A percentile compares a stretch with the other conserved stretches of the same genome.
phyloP scores from a whole-genome alignment of 2,329 filamentous ascomycete genomes.

The Elsinoe ampelina region DNA sequence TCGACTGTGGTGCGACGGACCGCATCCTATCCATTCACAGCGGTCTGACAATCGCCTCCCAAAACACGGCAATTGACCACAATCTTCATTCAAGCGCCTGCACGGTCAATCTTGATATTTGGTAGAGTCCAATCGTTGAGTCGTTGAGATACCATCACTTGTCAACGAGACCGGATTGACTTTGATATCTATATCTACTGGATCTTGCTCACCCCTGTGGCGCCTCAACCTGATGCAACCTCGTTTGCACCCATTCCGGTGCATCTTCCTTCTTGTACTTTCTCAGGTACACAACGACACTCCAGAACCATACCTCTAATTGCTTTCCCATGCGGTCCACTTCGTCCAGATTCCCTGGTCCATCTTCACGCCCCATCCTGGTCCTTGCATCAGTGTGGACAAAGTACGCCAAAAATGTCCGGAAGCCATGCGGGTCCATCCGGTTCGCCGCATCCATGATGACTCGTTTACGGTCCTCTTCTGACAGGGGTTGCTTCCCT shows the following conservation, averaged over 20 bases:
- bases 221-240: not conserved
- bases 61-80: too few relatives aligned
- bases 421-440: conserved; percentile 3
- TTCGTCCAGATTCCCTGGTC: not conserved
- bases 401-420: not conserved
- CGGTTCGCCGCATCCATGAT: not conserved
- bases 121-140: too few relatives aligned
- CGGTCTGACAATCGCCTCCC: too few relatives aligned
- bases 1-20: too few relatives aligned
- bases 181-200: not conserved
- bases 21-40: too few relatives aligned
- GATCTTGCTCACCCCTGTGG: not conserved
- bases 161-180: not conserved
- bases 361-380: not conserved
- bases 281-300: not conserved
- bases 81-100: too few relatives aligned
- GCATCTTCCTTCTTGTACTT: not conserved
- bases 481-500: not conserved
- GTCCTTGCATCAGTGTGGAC: conserved; percentile 1
- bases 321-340: not conserved
- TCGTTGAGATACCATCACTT: too few relatives aligned
- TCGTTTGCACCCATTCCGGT: not conserved
- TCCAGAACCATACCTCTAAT: not conserved
- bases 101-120: too few relatives aligned
- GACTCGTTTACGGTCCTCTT: not conserved